Base-by-base conservation (phyloP, 176 grass and related monocot genomes). In the Oryza coarctata region DNA sequence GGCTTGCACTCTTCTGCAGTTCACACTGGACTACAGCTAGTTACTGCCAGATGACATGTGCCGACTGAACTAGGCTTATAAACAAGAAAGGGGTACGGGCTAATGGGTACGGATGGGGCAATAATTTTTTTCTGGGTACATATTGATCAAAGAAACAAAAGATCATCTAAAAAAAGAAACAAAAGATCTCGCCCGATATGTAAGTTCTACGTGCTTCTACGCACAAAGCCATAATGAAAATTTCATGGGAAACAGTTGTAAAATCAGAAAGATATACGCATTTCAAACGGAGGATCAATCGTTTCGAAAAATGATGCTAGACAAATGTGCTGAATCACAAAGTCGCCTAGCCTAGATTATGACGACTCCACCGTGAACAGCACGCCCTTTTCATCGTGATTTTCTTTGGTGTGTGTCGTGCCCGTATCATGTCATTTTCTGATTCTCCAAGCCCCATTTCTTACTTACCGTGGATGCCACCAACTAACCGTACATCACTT, bases 401-500 rank as follows among this genome's bases (percentile, higher is more conserved):
- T 12, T 70, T 41, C 38, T 36, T 40, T 22, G 10, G 26, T 8
- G 25, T 20, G 26, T 49, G 0, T 31, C 57, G 22, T 32, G 33
- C 10, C 30, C 30, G 18, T 14, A 41, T 30, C 63, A 73, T 30
- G 23, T 60, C 70, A 10, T 29, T 74, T 22, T 27, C 82, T 12
- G 2, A 12, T 60, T 55, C 22, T 22, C 50, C 50, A 22, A 15
- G 2, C 55, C 30, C 2, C 5, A 63, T 79, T 65, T 30, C 2
- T 27, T 31, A 14, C 65, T 82, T 44, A 65, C 67, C 80, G 66
- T 83, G 67, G 63, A 78, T 68, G 55, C 31, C 75, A 88, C 77
- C 61, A 88, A 45, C 61, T 12, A 13, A 75, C 71, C 44, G 29
- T 15, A 17, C 28, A 26, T 34, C 28, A 18, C 20, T 49, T 71